phyloP scores from a whole-genome alignment of 768 basidiomycete species.

The Xerocomellus chrysenteron region DNA sequence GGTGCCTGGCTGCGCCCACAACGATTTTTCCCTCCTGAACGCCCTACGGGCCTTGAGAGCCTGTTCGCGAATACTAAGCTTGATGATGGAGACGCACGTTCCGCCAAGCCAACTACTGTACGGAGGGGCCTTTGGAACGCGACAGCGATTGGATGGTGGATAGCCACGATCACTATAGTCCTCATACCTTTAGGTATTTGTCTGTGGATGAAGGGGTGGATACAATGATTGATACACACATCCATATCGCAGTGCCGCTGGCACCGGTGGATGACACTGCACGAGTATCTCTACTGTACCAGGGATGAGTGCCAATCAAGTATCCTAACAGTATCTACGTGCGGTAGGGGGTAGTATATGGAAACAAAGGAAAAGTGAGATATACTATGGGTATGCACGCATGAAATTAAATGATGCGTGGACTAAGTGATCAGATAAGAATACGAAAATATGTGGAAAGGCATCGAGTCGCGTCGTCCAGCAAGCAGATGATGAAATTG shows the following conservation, averaged over 20 bases:
- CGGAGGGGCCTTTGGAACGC: background rate
- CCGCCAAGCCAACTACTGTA: background rate
- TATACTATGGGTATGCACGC: conserved; percentile 26
- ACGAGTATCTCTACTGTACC: conserved; percentile 1
- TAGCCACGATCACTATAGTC: conserved; percentile 7
- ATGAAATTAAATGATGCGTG: conserved; percentile 2
- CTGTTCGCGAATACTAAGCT: conserved; percentile 63
- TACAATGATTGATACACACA: conserved; percentile 23
- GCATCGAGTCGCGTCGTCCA: conserved; percentile 28
- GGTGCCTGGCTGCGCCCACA: conserved; percentile 64
- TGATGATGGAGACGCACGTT: conserved; percentile 38
- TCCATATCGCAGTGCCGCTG: conserved; percentile 1
- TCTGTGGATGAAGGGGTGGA: conserved; percentile 22
- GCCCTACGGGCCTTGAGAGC: conserved; percentile 72
- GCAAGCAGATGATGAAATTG: conserved; percentile 26
- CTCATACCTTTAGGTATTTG: conserved; percentile 22
- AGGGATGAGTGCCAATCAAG: conserved; percentile 8
- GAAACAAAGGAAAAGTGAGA: background rate
- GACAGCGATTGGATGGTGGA: conserved; percentile 13
- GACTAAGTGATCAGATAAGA: background rate
- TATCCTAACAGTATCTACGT: conserved; percentile 7
- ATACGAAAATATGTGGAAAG: background rate
- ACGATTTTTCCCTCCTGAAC: conserved; percentile 74
- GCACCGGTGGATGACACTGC: background rate
- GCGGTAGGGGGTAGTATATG: background rate